Evolutionary conservation across 345 rosid genomes (phyloP).

Genomic region (Gossypium arboreum): DNA sequence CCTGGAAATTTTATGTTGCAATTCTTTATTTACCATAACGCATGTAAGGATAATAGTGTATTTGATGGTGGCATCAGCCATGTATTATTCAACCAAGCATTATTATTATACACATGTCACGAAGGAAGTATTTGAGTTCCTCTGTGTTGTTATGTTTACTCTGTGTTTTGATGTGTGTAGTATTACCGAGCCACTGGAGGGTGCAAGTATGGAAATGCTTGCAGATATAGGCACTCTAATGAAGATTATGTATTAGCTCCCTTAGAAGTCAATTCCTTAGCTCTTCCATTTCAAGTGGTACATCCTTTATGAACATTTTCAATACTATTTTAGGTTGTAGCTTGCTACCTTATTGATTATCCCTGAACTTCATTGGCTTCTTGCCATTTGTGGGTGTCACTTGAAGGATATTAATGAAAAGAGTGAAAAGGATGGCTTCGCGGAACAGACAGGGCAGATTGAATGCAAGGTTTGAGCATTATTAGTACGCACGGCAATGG

Average conservation of each 20-base stretch:
- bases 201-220: slow-evolving; percentile 29
- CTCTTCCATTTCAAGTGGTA: slow-evolving; percentile 23
- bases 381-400: not conserved
- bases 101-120: not conserved
- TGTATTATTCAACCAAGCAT: not conserved
- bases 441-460: slow-evolving; percentile 8
- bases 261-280: slow-evolving; percentile 16
- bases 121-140: not conserved
- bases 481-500: not conserved
- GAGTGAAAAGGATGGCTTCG: slow-evolving; percentile 14
- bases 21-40: not conserved
- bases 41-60: not conserved
- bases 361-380: not conserved
- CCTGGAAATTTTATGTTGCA: not conserved
- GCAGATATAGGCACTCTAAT: slow-evolving; percentile 26
- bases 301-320: not conserved
- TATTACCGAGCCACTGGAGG: slow-evolving; percentile 25
- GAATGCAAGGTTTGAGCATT: slow-evolving; percentile 29
- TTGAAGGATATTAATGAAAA: slow-evolving; percentile 12
- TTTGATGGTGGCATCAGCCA: not conserved
- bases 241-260: slow-evolving; percentile 19
- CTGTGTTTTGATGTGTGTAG: slow-evolving; percentile 18
- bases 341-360: not conserved
- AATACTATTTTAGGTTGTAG: not conserved
- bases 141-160: not conserved